Evolutionary conservation across 106 monocot genomes (phyloP).

Genomic region (Phalaenopsis aphrodite): DNA sequence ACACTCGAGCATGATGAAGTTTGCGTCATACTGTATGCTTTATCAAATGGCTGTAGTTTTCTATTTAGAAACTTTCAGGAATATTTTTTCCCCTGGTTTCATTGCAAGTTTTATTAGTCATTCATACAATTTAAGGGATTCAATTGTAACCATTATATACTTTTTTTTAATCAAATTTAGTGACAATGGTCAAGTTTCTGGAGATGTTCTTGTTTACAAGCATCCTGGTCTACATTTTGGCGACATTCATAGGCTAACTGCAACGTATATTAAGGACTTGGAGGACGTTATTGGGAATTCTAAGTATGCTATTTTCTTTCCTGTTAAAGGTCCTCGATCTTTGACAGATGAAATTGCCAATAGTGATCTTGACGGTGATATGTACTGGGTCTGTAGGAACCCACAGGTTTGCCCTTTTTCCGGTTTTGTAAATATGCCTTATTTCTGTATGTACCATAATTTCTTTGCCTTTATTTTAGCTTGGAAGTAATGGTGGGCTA

Average conservation of each 20-base stretch:
- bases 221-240: slow-evolving; percentile 75
- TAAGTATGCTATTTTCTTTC: slow-evolving; percentile 74
- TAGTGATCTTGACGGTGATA: slow-evolving; percentile 78
- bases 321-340: slow-evolving; percentile 49
- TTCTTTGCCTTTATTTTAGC: neutral
- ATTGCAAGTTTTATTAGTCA: too few relatives aligned
- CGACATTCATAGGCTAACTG: slow-evolving; percentile 55
- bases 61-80: neutral
- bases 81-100: too few relatives aligned
- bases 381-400: slow-evolving; percentile 76
- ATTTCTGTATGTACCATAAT: neutral
- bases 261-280: slow-evolving; percentile 45
- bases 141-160: neutral
- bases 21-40: slow-evolving; percentile 68
- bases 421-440: neutral
- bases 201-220: slow-evolving; percentile 69
- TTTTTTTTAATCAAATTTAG: slow-evolving; percentile 23
- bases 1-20: slow-evolving; percentile 55
- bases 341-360: slow-evolving; percentile 77
- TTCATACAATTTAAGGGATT: too few relatives aligned
- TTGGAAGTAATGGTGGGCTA: neutral
- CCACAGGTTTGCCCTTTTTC: slow-evolving; percentile 30
- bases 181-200: slow-evolving; percentile 68
- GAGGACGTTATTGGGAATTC: slow-evolving; percentile 51
- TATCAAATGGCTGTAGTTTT: neutral